Conservation (phyloP, 192 early-diverging fungal species). For the Rhizoclosmatium globosum region DNA sequence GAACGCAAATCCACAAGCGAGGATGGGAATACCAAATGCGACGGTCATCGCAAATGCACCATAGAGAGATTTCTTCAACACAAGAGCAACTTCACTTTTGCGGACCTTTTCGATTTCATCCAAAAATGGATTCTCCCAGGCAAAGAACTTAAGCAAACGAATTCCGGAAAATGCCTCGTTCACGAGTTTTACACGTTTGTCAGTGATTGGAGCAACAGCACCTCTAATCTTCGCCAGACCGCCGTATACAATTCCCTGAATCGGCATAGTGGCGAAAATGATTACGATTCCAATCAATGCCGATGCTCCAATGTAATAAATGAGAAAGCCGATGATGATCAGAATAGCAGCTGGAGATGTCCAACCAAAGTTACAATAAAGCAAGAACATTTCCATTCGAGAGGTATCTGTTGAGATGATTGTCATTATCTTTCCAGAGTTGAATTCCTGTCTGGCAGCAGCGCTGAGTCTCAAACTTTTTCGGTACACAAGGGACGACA, state of each 20-base stretch:
- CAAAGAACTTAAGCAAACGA: constrained; percentile 79
- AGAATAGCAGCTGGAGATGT: constrained; percentile 55
- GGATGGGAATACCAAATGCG: constrained; percentile 56
- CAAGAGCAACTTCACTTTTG: constrained; percentile 48
- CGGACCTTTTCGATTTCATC: constrained; percentile 67
- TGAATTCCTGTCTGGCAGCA: constrained; percentile 63
- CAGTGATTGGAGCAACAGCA: constrained; percentile 67
- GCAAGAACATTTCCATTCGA: constrained; percentile 35
- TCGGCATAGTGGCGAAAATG: constrained; percentile 47
- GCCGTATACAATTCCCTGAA: constrained; percentile 50
- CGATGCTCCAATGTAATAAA: constrained; percentile 46
- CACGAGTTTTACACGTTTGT: constrained; percentile 74
- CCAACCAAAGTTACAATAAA: constrained; percentile 50
- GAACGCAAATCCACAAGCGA: constrained; percentile 51
- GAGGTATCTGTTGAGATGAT: constrained; percentile 53
- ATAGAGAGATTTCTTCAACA: constrained; percentile 40
- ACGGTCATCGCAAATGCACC: constrained; percentile 57
- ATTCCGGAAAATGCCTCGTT: constrained; percentile 77
- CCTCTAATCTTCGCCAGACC: constrained; percentile 48
- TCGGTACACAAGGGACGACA: constrained; percentile 67
- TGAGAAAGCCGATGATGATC: constrained; percentile 52
- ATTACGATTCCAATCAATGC: constrained; percentile 58
- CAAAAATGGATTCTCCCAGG: constrained; percentile 73
- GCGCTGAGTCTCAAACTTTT: constrained; percentile 65
- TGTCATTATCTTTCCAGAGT: constrained; percentile 68